Base-by-base conservation (phyloP, 352 stramenopile species). In the Thalassiosira pacifica region DNA sequence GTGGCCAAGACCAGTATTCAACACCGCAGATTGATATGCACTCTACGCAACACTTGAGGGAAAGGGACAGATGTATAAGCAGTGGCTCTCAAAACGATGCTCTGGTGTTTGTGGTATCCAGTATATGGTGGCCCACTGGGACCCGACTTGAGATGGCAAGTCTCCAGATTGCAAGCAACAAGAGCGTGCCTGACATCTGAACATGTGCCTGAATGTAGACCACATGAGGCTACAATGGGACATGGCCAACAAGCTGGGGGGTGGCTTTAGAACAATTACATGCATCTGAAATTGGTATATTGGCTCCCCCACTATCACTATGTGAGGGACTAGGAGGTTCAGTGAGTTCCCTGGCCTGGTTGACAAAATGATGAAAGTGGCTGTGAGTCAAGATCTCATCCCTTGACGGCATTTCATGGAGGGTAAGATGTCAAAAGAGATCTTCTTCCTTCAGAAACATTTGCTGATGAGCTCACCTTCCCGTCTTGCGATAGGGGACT, bases 321-420 rank as follows among this genome's bases (percentile, higher is more conserved):
- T 40, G 6, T 4, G n/a, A 11, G 37, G 64, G 1, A 57, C 26
- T 8, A 9, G 8, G 0, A 4, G n/a, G 6, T 11, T 72, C 22
- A 11, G 13, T 16, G 32, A 59, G 1, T 34, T 37, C n/a, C 64
- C 64, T 18, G 0, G 2, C 3, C n/a, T 72, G 4, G 24, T 26
- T 16, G 13, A 16, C 8, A 10, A 60, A n/a, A 57, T 37, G 64
- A n/a, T 0, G 4, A 53, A 1, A 1, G 32, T 68, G 8, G 67
- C 67, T 1, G 27, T 27, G 4, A 55, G 27, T 4, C 68, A 67
- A 10, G 68, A 76, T 32, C 4, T 67, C 0, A 65, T 76, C 37
- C 26, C 10, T 22, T 76, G 68, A 52, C 53, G 0, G 18, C 4
- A 37, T 16, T 76, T 76, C 24, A 65, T 67, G 45, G 67, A 75